These are phyloP conservation scores for Alternaria burnsii DNA, from an alignment of 2,329 filamentous ascomycete genomes.

Conservation along the genomic window DNA sequence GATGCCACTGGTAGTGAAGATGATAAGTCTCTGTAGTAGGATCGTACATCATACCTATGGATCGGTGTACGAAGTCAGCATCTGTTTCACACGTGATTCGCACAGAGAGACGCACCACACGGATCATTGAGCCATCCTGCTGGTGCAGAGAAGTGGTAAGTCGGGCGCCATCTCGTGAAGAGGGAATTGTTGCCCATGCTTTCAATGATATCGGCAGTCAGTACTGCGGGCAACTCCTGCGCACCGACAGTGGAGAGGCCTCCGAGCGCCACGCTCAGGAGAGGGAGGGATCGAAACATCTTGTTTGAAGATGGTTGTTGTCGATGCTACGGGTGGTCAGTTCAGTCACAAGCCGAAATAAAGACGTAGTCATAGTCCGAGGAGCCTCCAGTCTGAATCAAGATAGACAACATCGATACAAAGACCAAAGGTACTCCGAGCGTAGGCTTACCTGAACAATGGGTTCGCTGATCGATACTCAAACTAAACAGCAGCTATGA, in stretches of 20 bases:
- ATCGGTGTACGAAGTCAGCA: background rate
- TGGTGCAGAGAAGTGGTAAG: slow-evolving; percentile 57
- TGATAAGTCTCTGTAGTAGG: slow-evolving; percentile 60
- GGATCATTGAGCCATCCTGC: slow-evolving; percentile 58
- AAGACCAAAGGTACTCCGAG: background rate
- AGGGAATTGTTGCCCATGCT: slow-evolving; percentile 57
- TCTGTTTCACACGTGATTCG: background rate
- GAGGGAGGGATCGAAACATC: slow-evolving; percentile 35
- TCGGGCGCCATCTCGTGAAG: slow-evolving; percentile 59
- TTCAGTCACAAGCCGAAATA: background rate
- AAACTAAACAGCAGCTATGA: slow-evolving; percentile 9
- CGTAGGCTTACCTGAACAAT: slow-evolving; percentile 6
- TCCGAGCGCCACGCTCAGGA: slow-evolving; percentile 38
- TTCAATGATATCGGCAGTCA: slow-evolving; percentile 40
- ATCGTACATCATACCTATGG: slow-evolving; percentile 58
- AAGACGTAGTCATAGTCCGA: background rate
- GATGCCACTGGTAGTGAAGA: slow-evolving; percentile 63
- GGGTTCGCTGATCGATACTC: slow-evolving; percentile 11
- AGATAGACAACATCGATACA: background rate
- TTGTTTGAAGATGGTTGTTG: slow-evolving; percentile 7
- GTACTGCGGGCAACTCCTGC: slow-evolving; percentile 36
- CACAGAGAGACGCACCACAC: background rate
- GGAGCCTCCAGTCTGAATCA: background rate
- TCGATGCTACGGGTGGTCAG: slow-evolving; percentile 9
- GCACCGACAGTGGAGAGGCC: slow-evolving; percentile 26